Evolutionary conservation across 2,329 filamentous ascomycete species (phyloP), one percentile per base, ranked within the genome.

Genomic region (Pseudocercospora eumusae): DNA sequence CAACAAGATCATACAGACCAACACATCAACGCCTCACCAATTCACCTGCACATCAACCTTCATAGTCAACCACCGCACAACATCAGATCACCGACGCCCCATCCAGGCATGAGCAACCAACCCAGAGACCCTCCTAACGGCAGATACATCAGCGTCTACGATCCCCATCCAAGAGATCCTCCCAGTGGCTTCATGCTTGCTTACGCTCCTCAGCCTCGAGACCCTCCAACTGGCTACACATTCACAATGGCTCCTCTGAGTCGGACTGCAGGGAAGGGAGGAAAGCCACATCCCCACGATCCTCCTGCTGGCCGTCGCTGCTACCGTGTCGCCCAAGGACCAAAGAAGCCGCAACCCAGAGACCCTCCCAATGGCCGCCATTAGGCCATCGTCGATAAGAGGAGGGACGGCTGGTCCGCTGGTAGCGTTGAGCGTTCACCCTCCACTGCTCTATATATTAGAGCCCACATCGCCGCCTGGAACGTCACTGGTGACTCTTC

Each of bases 11-110:
- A 52, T 28, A 31, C 11, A 27, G 15, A 27, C 47, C 47, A 27
- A 52, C 15, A 52, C 25, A 31, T 52, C 25, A n/a, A 10, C 47
- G 47, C 47, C 47, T 28, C 25, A 52, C 25, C 47, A 20, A 52
- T 23, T 25, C 23, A 52, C 21, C 47, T 28, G 47, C 47, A 52
- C 25, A 52, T 15, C 21, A 52, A 52, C 23, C 25, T n/a, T 52
- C 18, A 52, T 28, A 52, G 25, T 8, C 7, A 52, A n/a, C 47
- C 15, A 52, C 21, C 47, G n/a, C 23, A 28, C 8, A 25, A 18
- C 47, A 52, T 7, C 21, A 52, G 21, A 52, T 52, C 13, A 52
- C 5, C 1, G 23, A 27, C 47, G 31, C 47, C 47, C n/a, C 23
- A 13, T 15, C 8, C 47, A 52, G 23, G 15, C 47, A 52, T 31